A percentile compares a stretch with the other conserved stretches of the same genome.
These are phyloP conservation scores for Neonectria punicea DNA, from an alignment of 2,329 filamentous ascomycete genomes.

Conservation along the genomic window DNA sequence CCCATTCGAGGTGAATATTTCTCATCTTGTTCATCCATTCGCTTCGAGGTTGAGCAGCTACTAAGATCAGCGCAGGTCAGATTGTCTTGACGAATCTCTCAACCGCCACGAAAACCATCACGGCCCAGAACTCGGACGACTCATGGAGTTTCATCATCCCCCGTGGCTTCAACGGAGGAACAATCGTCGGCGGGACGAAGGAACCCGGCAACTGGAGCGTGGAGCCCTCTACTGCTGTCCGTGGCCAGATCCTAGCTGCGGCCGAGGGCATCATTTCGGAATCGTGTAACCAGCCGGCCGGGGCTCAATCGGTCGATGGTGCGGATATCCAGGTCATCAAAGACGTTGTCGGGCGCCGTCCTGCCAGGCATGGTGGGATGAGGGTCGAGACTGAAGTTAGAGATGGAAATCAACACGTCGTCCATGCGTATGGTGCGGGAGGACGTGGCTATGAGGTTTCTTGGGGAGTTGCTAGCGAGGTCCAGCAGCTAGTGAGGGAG, in stretches of 20 bases:
- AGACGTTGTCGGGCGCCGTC: constrained; percentile 59
- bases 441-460: constrained; percentile 71
- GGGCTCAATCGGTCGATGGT: neutral
- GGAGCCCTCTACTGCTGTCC: constrained; percentile 57
- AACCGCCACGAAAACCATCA: constrained; percentile 56
- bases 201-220: constrained; percentile 66
- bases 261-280: constrained; percentile 30
- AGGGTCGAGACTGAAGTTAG: constrained; percentile 47
- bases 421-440: constrained; percentile 70
- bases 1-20: constrained; percentile 45
- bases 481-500: constrained; percentile 39
- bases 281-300: constrained; percentile 9
- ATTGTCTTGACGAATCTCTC: constrained; percentile 51
- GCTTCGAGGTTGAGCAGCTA: neutral
- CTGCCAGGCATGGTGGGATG: constrained; percentile 59
- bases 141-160: constrained; percentile 72
- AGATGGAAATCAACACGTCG: constrained; percentile 40
- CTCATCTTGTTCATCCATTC: neutral
- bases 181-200: constrained; percentile 74
- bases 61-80: constrained; percentile 44
- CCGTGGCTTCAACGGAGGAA: constrained; percentile 69
- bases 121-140: constrained; percentile 70
- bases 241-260: constrained; percentile 45
- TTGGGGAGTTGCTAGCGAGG: constrained; percentile 67
- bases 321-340: constrained; percentile 53